Evolutionary conservation across 1,139 yeast genomes (phyloP), one percentile per base, ranked within the genome.

Genomic region (Yamadazyma mexicana): DNA sequence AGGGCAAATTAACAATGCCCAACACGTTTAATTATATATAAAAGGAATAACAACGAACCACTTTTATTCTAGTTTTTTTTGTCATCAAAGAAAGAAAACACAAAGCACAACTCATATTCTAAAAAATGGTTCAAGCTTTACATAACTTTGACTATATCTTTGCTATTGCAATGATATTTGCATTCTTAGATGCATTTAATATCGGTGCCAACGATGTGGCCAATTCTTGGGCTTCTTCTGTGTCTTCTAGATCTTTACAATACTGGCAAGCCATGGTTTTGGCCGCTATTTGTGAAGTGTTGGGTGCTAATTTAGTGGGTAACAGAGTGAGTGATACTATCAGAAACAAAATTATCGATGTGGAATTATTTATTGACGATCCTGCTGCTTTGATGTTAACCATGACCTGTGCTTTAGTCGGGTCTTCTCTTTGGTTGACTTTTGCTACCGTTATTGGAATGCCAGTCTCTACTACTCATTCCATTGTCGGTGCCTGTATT

Each of bases 201-300:
- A 84, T 83, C 52, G 94, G 94, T 40, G 94, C 92, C 32, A 84
- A 85, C 56, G 92, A 84, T 69, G 89, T 83, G 43, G 86, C 92
- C 28, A 84, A 85, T 65, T 83, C 92, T 3, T 84, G 82, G 56
- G 85, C 91, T 1, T 81, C 89, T 2, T 79, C 87, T 2, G 80
- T 83, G 17, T 80, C 89, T 4, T 81, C 91, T 10, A 66, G 86
- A 50, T 76, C 88, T 17, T 65, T 84, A 46, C 77, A 77, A 41
- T 82, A 82, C 58, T 78, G 85, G 79, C 92, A 84, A 61, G 91
- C 89, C 17, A 80, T 81, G 84, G 49, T 81, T 27, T 62, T 83
- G 37, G 87, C 87, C 0, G 84, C 78, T 28, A 54, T 81, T 35
- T 79, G 82, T 66, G 91, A 83, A 60, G 81, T 83, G 52, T 61